Evolutionary conservation across 371 early-diverging fungal genomes (phyloP).

Genomic region (Blakeslea trispora): DNA sequence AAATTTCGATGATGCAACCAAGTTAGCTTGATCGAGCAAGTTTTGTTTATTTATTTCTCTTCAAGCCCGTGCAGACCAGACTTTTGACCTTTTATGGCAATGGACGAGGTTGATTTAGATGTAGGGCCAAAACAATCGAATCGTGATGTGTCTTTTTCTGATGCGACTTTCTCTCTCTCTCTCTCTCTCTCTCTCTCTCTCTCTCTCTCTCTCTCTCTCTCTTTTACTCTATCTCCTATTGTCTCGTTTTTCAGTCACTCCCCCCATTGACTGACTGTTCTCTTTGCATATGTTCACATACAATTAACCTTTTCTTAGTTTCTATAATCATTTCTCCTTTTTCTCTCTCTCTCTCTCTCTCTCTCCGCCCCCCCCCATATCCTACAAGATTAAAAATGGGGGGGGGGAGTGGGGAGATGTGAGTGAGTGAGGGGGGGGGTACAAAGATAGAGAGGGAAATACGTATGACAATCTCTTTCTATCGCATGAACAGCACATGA

Average conservation of each 20-base stretch:
- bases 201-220: too few species aligned
- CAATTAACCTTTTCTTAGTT: neutral
- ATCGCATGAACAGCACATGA: constrained; percentile 18
- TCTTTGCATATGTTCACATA: too few species aligned
- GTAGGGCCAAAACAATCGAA: neutral
- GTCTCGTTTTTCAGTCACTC: too few species aligned
- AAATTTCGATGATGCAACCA: too few species aligned
- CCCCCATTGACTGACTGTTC: too few species aligned
- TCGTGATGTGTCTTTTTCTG: neutral
- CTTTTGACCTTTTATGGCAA: constrained; percentile 31
- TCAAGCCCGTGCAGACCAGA: constrained; percentile 28
- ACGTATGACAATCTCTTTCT: too few species aligned
- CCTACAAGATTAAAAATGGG: neutral
- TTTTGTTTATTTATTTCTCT: neutral
- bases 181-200: too few species aligned
- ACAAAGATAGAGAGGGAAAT: constrained; percentile 1
- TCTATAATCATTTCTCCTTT: too few species aligned
- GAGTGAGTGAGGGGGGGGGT: neutral
- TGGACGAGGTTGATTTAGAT: constrained; percentile 1
- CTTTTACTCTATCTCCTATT: too few species aligned
- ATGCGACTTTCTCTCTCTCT: constrained; percentile 5
- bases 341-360: neutral
- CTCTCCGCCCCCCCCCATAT: neutral
- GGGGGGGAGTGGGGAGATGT: neutral
- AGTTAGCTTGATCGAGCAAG: neutral